These are phyloP conservation scores for Hericium erinaceus DNA, from an alignment of 768 basidiomycete genomes.

Conservation along the genomic window DNA sequence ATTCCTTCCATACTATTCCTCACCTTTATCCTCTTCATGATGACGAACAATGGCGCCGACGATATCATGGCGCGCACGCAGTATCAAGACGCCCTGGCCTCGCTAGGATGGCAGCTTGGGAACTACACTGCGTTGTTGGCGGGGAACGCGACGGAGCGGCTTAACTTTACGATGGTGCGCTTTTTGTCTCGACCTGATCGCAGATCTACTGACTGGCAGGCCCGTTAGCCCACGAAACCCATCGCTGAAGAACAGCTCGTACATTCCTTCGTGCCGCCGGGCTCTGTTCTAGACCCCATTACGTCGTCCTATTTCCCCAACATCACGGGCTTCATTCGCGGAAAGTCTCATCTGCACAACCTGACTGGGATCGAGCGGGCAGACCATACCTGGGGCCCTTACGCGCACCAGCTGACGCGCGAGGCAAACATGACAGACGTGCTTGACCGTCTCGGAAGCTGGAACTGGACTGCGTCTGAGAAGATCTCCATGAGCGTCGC, in stretches of 20 bases:
- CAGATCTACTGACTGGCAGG: conserved; percentile 2
- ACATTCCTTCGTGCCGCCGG: conserved; percentile 37
- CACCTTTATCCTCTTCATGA: conserved; percentile 66
- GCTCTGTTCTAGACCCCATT: conserved; percentile 33
- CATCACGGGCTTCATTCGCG: conserved; percentile 71
- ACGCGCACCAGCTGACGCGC: conserved; percentile 32
- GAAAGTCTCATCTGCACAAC: conserved; percentile 52
- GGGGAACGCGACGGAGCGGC: conserved; percentile 36
- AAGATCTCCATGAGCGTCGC: conserved; percentile 59
- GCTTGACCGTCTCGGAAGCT: conserved; percentile 38
- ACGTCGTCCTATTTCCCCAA: conserved; percentile 60
- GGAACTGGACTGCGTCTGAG: conserved; percentile 63
- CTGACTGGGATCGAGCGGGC: conserved; percentile 38
- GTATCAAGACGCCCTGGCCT: conserved; percentile 55
- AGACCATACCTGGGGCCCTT: conserved; percentile 31
- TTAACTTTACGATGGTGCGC: conserved; percentile 56
- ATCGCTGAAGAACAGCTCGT: conserved; percentile 36
- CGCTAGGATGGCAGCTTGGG: conserved; percentile 48
- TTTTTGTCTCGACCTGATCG: background rate
- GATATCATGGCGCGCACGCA: conserved; percentile 54
- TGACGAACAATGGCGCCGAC: conserved; percentile 59
- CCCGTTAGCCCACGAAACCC: conserved; percentile 38
- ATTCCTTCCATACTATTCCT: conserved; percentile 69
- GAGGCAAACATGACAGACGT: conserved; percentile 43
- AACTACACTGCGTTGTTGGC: conserved; percentile 74